Conservation (phyloP, 139 green algal species). For the Closterium sp. region DNA sequence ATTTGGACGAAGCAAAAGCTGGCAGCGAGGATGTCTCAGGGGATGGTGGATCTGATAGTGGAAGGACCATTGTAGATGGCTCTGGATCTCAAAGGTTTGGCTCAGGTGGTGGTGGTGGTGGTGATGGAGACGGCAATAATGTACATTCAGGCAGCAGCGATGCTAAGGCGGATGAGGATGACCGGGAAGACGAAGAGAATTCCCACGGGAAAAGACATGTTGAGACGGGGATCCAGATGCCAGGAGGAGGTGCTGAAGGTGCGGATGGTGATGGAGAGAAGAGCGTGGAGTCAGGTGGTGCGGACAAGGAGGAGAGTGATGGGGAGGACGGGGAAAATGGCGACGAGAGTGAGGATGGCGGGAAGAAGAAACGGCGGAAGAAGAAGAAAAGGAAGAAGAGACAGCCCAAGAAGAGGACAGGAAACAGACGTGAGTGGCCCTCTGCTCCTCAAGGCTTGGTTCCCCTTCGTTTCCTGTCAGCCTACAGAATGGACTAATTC, state of each 20-base stretch:
- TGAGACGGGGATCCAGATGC: not conserved
- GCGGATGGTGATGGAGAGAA: not conserved
- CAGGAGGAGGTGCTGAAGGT: not conserved
- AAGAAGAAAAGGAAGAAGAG: not conserved
- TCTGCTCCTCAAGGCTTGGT: not conserved
- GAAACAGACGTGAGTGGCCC: not conserved
- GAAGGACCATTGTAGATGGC: not conserved
- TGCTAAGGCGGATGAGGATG: not conserved
- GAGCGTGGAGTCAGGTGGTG: not conserved
- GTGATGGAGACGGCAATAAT: not conserved
- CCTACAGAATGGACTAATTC: too few relatives aligned
- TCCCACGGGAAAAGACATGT: not conserved
- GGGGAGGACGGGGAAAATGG: not conserved
- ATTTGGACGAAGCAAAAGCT: not conserved
- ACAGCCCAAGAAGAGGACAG: not conserved
- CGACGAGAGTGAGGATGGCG: not conserved
- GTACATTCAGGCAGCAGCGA: not conserved
- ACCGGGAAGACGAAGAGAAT: not conserved
- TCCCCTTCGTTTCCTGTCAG: too few relatives aligned
- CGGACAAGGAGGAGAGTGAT: not conserved
- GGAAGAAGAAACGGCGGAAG: not conserved
- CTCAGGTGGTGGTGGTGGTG: not conserved
- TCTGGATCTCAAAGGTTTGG: not conserved
- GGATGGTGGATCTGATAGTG: not conserved
- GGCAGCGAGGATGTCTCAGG: not conserved